Base-by-base conservation (phyloP, 257 asterid genomes). In the Nyctanthes arbortristis region DNA sequence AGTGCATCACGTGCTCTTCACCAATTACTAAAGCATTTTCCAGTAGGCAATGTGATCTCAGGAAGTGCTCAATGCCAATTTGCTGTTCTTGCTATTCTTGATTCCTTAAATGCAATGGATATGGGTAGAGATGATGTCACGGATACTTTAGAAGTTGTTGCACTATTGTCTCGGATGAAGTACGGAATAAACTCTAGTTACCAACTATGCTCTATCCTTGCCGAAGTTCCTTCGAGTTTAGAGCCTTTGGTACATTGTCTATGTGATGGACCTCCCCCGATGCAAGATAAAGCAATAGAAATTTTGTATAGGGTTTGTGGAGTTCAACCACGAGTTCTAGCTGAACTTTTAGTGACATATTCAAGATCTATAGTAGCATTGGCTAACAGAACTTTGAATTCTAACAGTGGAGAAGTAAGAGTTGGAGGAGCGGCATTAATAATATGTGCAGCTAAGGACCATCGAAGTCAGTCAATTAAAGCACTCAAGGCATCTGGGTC, bases 221-320 rank as follows among this genome's bases (percentile, higher is more conserved):
- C 83, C 43, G 91, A 88, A 72, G 85, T 79, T 75, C 90, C 93
- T 6, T 81, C 93, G 49, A 80, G 89, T 81, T 78, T 89, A 69
- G 85, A 64, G 78, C 82, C 91, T 66, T 86, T 91, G 34, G 81
- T 85, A 39, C 82, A 65, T 58, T 89, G 89, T 85, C 83, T 91
- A 31, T 80, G 86, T 70, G 88, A 85, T 73, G 97, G 97, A 65
- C 79, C 90, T 29, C 78, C 81, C 43, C 20, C 32, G 12, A 77
- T 84, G 77, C 87, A 91, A 81, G 96, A 91, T 63, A 87, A 85
- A 80, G 84, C 82, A 25, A 82, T 91, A 75, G 91, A 84, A 79
- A 84, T 87, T 67, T 75, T 91, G 78, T 89, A 91, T 29, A 78
- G 89, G 75, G 85, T 91, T 71, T 85, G 95, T 71, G 81, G 80